Evolutionary conservation across 2,329 filamentous ascomycete genomes (phyloP).

Genomic region (Plenodomus biglobosus): DNA sequence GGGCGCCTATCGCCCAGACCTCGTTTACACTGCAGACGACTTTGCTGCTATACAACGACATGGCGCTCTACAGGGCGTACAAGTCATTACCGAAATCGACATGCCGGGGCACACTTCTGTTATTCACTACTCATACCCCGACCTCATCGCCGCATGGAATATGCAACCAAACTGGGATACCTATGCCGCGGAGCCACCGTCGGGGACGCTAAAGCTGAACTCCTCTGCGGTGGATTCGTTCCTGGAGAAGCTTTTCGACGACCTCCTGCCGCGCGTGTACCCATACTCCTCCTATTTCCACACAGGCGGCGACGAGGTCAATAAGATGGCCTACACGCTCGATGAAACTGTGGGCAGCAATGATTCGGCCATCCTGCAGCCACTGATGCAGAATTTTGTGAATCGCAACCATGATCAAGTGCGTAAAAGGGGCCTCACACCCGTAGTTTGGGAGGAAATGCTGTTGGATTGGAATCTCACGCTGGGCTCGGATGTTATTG

Average conservation of each 20-base stretch:
- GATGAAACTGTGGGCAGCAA: slow-evolving; percentile 71
- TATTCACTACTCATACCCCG: slow-evolving; percentile 67
- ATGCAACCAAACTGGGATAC: slow-evolving; percentile 55
- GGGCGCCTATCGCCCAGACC: slow-evolving; percentile 69
- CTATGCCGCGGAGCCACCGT: slow-evolving; percentile 58
- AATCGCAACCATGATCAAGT: slow-evolving; percentile 69
- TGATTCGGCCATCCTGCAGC: slow-evolving; percentile 64
- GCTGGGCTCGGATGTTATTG: slow-evolving; percentile 68
- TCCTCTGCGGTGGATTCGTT: slow-evolving; percentile 69
- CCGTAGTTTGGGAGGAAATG: slow-evolving; percentile 89
- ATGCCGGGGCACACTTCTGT: slow-evolving; percentile 77
- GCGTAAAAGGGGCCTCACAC: slow-evolving; percentile 64
- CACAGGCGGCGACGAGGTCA: slow-evolving; percentile 85
- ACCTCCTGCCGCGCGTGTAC: slow-evolving; percentile 63
- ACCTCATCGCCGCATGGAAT: slow-evolving; percentile 68
- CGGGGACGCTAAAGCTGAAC: slow-evolving; percentile 73
- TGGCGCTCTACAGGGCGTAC: slow-evolving; percentile 67
- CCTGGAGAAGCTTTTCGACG: slow-evolving; percentile 70
- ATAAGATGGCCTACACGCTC: slow-evolving; percentile 70
- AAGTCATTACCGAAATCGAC: slow-evolving; percentile 76
- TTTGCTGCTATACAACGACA: slow-evolving; percentile 69
- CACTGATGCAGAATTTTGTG: slow-evolving; percentile 77
- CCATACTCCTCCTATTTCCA: slow-evolving; percentile 78
- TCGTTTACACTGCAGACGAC: slow-evolving; percentile 68
- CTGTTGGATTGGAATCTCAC: slow-evolving; percentile 75